phyloP scores from a whole-genome alignment of 306 rosid genomes.

The Pyrus pyrifolia region DNA sequence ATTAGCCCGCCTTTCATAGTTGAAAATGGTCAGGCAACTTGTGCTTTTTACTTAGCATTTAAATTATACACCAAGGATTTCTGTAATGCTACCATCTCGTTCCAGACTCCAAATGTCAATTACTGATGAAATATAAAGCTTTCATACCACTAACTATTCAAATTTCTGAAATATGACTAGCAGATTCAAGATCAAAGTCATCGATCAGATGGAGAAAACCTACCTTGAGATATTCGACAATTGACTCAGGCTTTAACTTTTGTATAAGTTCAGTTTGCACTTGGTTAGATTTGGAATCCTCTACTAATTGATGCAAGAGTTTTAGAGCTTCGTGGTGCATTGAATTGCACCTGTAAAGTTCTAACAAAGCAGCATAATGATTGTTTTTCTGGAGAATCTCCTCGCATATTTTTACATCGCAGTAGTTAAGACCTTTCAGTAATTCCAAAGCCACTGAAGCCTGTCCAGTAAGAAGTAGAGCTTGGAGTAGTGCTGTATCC shows the following conservation, averaged over 20 bases:
- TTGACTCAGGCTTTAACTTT: conserved; percentile 74
- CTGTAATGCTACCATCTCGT: background rate
- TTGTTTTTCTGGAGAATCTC: conserved; percentile 67
- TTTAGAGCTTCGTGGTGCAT: conserved; percentile 92
- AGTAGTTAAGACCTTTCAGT: conserved; percentile 73
- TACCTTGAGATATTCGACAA: conserved; percentile 98
- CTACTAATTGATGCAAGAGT: conserved; percentile 72
- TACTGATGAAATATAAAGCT: background rate
- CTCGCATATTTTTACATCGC: conserved; percentile 81
- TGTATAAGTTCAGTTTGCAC: conserved; percentile 44
- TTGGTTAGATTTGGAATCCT: conserved; percentile 62
- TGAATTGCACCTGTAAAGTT: conserved; percentile 84
- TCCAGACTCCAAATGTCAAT: conserved; percentile 4
- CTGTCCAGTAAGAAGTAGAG: conserved; percentile 88
- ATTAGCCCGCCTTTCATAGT: no score
- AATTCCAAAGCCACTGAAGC: conserved; percentile 63
- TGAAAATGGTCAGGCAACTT: background rate
- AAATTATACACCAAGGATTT: no score
- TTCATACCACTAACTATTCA: background rate
- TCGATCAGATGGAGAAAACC: conserved; percentile 14
- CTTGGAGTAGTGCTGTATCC: conserved; percentile 90
- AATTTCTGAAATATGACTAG: background rate
- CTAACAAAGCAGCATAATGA: conserved; percentile 66
- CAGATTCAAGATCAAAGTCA: conserved; percentile 1
- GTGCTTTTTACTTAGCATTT: background rate